Percentiles rank a stretch among this genome's conserved stretches.
Conservation (phyloP, 2,329 filamentous ascomycete species). For the Diplodia sapinea region DNA sequence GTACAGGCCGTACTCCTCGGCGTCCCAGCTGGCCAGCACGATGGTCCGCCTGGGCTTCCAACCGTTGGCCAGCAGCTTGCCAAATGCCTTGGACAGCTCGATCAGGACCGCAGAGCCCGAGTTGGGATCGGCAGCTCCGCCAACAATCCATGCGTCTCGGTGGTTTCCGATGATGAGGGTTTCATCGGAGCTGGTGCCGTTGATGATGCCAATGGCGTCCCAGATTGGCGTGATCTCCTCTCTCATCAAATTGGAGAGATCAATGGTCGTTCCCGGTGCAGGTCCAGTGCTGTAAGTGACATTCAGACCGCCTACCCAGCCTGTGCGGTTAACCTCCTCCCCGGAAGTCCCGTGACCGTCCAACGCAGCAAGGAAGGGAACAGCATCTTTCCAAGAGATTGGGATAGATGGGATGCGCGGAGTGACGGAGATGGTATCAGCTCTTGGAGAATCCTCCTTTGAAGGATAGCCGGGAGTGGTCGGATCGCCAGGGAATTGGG, state of each 20-base stretch:
- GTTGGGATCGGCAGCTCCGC: slow-evolving; percentile 60
- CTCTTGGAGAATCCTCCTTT: slow-evolving; percentile 75
- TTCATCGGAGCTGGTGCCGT: slow-evolving; percentile 65
- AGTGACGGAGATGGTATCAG: slow-evolving; percentile 67
- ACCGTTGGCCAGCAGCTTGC: slow-evolving; percentile 53
- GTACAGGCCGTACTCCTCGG: slow-evolving; percentile 49
- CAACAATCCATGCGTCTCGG: slow-evolving; percentile 61
- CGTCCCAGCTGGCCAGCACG: slow-evolving; percentile 53
- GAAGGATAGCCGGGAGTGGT: slow-evolving; percentile 72
- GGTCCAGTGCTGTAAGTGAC: slow-evolving; percentile 46
- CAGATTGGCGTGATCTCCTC: slow-evolving; percentile 83
- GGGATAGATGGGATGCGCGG: slow-evolving; percentile 85
- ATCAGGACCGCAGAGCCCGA: slow-evolving; percentile 57
- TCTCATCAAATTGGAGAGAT: slow-evolving; percentile 72
- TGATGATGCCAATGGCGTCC: slow-evolving; percentile 74
- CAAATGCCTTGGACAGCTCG: slow-evolving; percentile 58
- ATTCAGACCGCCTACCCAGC: slow-evolving; percentile 46
- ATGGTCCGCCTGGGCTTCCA: slow-evolving; percentile 61
- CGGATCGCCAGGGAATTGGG: slow-evolving; percentile 56
- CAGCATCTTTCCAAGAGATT: slow-evolving; percentile 80
- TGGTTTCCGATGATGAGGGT: slow-evolving; percentile 60
- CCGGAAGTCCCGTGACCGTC: slow-evolving; percentile 77
- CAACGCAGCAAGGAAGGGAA: slow-evolving; percentile 79
- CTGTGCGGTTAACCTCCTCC: slow-evolving; percentile 47
- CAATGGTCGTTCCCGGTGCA: slow-evolving; percentile 59